Evolutionary conservation across 495 filamentous ascomycete species (phyloP), one percentile per base, ranked within the genome.

Genomic region (Xylaria nigripes): DNA sequence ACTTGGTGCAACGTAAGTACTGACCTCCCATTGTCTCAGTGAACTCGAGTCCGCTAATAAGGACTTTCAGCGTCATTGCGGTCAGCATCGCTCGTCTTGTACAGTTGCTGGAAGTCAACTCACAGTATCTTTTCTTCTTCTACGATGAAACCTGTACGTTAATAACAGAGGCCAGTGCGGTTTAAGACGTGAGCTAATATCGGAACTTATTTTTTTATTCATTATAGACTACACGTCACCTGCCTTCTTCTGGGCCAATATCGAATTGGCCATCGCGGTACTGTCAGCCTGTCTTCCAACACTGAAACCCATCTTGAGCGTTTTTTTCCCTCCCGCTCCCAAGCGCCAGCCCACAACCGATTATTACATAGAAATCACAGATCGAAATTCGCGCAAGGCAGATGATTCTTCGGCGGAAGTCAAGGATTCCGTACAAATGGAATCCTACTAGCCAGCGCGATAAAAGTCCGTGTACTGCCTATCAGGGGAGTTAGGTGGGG

Each of bases 1-100:
- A 0, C 62, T 78, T 0, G 76, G 76, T 45, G 64, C 62, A 59
- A 76, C 74, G 76, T 76, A 62, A 56, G 47, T 49, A 24, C 30
- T 32, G 71, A 66, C 55, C 44, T n/a, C 55, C 40, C 18, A 49
- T 30, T 22, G n/a, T 45, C 29, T 12, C 16, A 18, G 29, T 22
- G 46, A n/a, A 8, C 18, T 19, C 22, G 3, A 36, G 5, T 36
- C 21, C 10, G 30, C 58, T 60, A 50, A 60, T 27, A 27, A n/a
- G 15, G 43, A 24, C 15, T 27, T 23, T 27, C 29, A 60, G 58
- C n/a, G 58, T 60, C 22, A 50, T 54, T 44, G 58, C 54, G 8
- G 51, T 60, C 54, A 60, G 58, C 27, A 49, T 60, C 18, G 56
- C 58, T 13, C 58, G 58, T 42, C 34, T 56, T 12, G 49, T 48